A percentile compares a stretch with the other conserved stretches of the same genome.
These are phyloP conservation scores for Canavalia ensiformis DNA, from an alignment of 306 rosid genomes.

Conservation along the genomic window DNA sequence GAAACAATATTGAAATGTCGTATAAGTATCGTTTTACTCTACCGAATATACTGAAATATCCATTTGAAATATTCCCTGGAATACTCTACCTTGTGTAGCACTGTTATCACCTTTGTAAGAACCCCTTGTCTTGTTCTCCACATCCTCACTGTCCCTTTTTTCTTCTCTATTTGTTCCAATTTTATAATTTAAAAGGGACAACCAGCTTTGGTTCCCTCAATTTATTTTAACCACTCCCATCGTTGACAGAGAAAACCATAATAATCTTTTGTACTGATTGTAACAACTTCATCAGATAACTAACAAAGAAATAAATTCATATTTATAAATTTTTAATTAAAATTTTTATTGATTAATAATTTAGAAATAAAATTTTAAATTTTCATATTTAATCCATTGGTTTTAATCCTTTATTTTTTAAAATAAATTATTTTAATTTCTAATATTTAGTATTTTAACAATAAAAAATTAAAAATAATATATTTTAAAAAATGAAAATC, in stretches of 20 bases:
- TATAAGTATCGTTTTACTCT: constrained; percentile 9
- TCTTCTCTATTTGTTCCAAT: constrained; percentile 3
- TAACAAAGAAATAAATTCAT: too few relatives aligned
- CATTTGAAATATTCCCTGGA: constrained; percentile 39
- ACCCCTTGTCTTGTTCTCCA: background rate
- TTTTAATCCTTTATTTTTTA: too few relatives aligned
- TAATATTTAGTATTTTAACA: too few relatives aligned
- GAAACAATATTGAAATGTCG: constrained; percentile 9
- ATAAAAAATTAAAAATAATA: too few relatives aligned
- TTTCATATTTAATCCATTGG: too few relatives aligned
- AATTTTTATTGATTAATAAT: too few relatives aligned
- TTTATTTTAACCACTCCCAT: constrained; percentile 7
- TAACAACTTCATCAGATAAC: background rate
- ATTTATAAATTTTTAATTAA: too few relatives aligned
- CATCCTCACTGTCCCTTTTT: background rate
- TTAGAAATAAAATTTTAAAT: too few relatives aligned
- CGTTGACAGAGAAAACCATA: background rate
- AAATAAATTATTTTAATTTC: too few relatives aligned
- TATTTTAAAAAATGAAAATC: too few relatives aligned
- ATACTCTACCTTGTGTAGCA: background rate
- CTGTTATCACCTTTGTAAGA: background rate
- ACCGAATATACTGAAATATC: constrained; percentile 38
- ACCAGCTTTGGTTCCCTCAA: constrained; percentile 27
- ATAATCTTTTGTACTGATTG: background rate
- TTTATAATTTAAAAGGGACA: background rate